phyloP scores from a whole-genome alignment of 1,139 yeast species.

The Saccharomyces pastorianus region DNA sequence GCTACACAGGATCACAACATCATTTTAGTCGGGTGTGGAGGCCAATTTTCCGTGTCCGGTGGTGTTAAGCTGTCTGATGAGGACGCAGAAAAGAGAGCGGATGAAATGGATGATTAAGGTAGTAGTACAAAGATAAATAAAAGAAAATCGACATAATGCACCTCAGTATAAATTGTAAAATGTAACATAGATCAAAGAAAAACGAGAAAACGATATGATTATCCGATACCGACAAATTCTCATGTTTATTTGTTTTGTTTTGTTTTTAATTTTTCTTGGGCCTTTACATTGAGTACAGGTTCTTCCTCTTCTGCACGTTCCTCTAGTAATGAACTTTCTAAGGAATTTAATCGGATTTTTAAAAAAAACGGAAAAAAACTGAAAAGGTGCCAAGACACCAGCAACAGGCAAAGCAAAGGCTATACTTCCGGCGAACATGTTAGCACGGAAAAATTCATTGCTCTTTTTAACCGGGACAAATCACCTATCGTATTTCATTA shows the following conservation, averaged over 20 bases:
- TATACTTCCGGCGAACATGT: neutral
- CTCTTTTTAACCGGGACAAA: neutral
- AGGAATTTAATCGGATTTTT: neutral
- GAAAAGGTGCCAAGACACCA: neutral
- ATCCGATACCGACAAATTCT: neutral
- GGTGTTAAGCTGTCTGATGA: slow-evolving; percentile 62
- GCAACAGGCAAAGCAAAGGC: neutral
- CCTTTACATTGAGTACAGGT: neutral
- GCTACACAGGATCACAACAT: slow-evolving; percentile 80
- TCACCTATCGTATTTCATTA: neutral
- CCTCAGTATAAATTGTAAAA: neutral
- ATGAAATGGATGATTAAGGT: slow-evolving; percentile 34
- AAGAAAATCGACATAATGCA: neutral
- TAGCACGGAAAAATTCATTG: neutral
- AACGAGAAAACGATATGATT: neutral
- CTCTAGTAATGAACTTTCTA: neutral
- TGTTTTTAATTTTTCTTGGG: neutral
- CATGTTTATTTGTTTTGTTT: neutral
- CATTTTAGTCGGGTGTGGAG: slow-evolving; percentile 75
- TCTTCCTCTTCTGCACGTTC: neutral
- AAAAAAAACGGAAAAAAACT: neutral
- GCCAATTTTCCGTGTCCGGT: slow-evolving; percentile 86
- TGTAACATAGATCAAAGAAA: neutral
- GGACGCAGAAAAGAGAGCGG: slow-evolving; percentile 54
- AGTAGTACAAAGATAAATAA: neutral